Base-by-base conservation (phyloP, 1,284 basidiomycete genomes). In the Cryptococcus neoformans region DNA sequence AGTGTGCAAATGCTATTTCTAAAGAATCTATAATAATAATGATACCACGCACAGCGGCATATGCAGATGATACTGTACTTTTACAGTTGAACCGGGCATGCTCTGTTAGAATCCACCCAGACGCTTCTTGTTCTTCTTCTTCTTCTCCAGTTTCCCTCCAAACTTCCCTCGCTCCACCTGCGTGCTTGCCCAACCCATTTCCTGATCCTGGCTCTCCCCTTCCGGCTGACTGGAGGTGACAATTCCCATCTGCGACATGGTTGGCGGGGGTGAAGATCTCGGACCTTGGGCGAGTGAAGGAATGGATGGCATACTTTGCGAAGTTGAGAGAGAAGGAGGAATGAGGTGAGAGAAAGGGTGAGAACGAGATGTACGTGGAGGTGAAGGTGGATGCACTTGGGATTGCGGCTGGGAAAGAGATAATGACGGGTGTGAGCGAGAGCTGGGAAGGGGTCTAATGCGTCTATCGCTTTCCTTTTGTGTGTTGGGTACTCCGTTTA, bases 21-120 rank as follows among this genome's bases (percentile, higher is more conserved):
- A 28, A 28, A 28, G 28, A 28, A 28, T 28, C 28, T 28, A 28
- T 28, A 28, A 28, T 28, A 28, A 28, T 3, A 28, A 28, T 28
- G 28, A 28, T 28, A 28, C 28, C 28, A 28, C 4, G 28, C 28
- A 28, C 28, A 28, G 28, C 28, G 28, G 28, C 28, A 28, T 28
- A 28, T 28, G 28, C 28, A 28, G 28, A 28, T 28, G 28, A 28
- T 28, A 28, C 4, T 28, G 28, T 28, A 28, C 4, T 28, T 28
- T 28, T 4, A 28, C 28, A 4, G 28, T 45, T 28, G 28, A 28
- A 28, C 4, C 28, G 28, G 28, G 28, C 28, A 28, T 28, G 34
- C 50, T 17, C 3, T 51, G 11, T 50, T 55, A 75, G 40, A 75
- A 75, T 6, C 73, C 73, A 0, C 73, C 73, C 9, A 66, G 60